A percentile compares a stretch with the other conserved stretches of the same genome.
Evolutionary conservation across 148 eudicot genomes (phyloP).

Genomic region (Vaccinium macrocarpon): DNA sequence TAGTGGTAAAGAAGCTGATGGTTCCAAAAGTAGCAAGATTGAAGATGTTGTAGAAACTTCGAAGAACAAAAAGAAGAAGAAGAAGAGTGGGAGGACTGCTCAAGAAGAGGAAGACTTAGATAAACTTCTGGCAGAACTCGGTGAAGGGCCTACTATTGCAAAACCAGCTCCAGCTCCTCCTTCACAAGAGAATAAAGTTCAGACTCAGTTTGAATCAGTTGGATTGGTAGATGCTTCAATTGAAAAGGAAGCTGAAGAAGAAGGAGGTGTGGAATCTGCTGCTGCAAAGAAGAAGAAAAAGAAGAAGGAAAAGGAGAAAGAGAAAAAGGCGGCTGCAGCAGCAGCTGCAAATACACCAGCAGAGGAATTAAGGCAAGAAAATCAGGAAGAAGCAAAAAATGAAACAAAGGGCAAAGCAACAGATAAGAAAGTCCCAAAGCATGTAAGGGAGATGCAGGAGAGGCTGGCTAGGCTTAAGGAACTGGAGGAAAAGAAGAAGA

Average conservation of each 20-base stretch:
- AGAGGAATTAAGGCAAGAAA: constrained; percentile 33
- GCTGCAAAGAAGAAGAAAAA: constrained; percentile 79
- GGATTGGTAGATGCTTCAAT: constrained; percentile 33
- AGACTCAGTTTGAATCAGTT: constrained; percentile 39
- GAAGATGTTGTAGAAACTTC: constrained; percentile 49
- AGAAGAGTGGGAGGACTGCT: constrained; percentile 67
- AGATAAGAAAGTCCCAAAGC: constrained; percentile 79
- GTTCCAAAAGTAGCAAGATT: constrained; percentile 29
- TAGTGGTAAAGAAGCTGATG: constrained; percentile 26
- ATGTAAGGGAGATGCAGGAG: constrained; percentile 92
- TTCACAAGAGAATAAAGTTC: constrained; percentile 41
- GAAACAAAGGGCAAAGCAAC: constrained; percentile 50
- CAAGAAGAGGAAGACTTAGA: constrained; percentile 87
- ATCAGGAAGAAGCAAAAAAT: constrained; percentile 50
- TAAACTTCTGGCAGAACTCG: constrained; percentile 75
- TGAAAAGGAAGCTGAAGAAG: constrained; percentile 59
- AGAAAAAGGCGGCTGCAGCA: constrained; percentile 52
- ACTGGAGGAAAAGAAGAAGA: constrained; percentile 66
- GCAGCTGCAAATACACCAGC: constrained; percentile 41
- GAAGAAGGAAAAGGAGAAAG: constrained; percentile 65
- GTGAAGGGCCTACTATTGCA: constrained; percentile 49
- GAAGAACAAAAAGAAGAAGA: constrained; percentile 79
- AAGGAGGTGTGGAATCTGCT: constrained; percentile 48
- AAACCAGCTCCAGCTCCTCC: constrained; percentile 38
- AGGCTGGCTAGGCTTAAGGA: constrained; percentile 69